Base-by-base conservation (phyloP, 805 yeast genomes). In the Monosporozyma yasuniensis region DNA sequence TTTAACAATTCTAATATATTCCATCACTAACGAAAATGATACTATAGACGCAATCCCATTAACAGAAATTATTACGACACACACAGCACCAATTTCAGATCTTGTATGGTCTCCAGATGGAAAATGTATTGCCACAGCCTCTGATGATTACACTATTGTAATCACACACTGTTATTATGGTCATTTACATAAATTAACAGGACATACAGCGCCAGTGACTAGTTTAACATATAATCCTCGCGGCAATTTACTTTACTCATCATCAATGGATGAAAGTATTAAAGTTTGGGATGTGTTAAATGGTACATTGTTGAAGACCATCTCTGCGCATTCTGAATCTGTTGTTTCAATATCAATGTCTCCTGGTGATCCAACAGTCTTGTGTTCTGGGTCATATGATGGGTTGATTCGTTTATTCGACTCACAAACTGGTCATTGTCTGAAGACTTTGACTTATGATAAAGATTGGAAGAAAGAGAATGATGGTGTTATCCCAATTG, bases 261-360 rank as follows among this genome's bases (percentile, higher is more conserved):
- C 96, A 0, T 80, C 95, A 1, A 79, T 93, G 47, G 99, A 91
- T 66, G 98, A 91, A 62, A 87, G 91, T 47, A 82, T 93, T 14
- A 77, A 90, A 47, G 75, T 91, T 2, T 91, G 99, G 99, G 96
- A 91, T 65, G 77, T 84, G 2, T 44, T 67, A 23, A 57, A 61
- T 35, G 95, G 95, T 1, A 75, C 75, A 38, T 77, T 86, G 50
- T 68, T 88, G 57, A 81, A 84, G 60, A 87, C 95, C 0, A 69
- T 91, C 46, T 84, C 95, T 38, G 97, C 98, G 0, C 99, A 91
- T 67, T 80, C 95, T 0, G 97, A 88, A 57, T 95, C 97, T 0
- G 85, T 93, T 1, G 80, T 87, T 21, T 75, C 87, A 0, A 71
- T 90, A 1, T 83, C 87, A 58, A 68, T 91, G 45, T 79, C 86